phyloP scores from a whole-genome alignment of 1,284 basidiomycete genomes.

The Grifola frondosa region DNA sequence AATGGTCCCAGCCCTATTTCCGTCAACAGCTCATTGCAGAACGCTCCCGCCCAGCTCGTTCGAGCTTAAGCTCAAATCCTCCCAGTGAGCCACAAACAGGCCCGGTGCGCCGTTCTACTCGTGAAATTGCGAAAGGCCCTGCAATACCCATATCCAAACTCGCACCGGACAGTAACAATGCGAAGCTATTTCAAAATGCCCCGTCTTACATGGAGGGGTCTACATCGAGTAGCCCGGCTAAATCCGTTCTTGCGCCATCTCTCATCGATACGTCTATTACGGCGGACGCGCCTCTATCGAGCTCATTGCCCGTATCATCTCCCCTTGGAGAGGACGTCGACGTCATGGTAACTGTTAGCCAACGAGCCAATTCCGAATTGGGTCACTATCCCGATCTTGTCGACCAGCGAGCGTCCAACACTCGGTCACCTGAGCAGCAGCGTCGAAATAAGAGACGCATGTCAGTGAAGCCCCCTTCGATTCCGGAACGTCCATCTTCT shows the following conservation, averaged over 20 bases:
- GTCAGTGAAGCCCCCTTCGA: slow-evolving; percentile 53
- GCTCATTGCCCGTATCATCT: slow-evolving; percentile 49
- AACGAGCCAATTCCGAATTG: slow-evolving; percentile 73
- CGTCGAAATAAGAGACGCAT: slow-evolving; percentile 52
- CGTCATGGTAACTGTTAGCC: slow-evolving; percentile 38
- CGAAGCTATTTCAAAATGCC: slow-evolving; percentile 58
- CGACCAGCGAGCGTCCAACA: slow-evolving; percentile 34
- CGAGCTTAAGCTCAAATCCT: slow-evolving; percentile 55
- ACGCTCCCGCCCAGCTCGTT: slow-evolving; percentile 42
- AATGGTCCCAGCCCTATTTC: slow-evolving; percentile 29
- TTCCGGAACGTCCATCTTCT: slow-evolving; percentile 56
- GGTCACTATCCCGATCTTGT: slow-evolving; percentile 73
- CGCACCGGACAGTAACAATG: slow-evolving; percentile 51
- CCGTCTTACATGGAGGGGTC: slow-evolving; percentile 36
- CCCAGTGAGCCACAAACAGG: slow-evolving; percentile 35
- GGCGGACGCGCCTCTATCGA: slow-evolving; percentile 60
- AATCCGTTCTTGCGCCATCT: slow-evolving; percentile 45
- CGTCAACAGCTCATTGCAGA: slow-evolving; percentile 19
- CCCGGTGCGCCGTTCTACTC: slow-evolving; percentile 46
- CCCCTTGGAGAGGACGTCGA: slow-evolving; percentile 43
- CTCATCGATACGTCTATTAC: slow-evolving; percentile 42
- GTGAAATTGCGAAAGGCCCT: slow-evolving; percentile 59
- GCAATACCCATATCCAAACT: slow-evolving; percentile 64
- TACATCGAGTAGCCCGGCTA: slow-evolving; percentile 50
- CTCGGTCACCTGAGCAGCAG: slow-evolving; percentile 55